Evolutionary conservation across 202 grass and related monocot species (phyloP).

Genomic region (Panicum virgatum): DNA sequence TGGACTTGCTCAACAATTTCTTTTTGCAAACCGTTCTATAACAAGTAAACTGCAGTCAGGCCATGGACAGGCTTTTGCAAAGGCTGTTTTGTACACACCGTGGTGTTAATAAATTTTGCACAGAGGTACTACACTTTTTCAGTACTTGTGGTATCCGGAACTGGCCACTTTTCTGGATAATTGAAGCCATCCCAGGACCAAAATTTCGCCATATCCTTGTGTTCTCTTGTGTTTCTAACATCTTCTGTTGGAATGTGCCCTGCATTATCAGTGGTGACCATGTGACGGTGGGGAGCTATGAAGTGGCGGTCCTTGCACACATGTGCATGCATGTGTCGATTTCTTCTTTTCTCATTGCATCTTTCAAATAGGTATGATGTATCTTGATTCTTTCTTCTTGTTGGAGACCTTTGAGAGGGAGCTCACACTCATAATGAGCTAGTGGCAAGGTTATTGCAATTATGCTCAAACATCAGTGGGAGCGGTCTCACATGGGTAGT

Average conservation of each 20-base stretch:
- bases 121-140: conserved; percentile 22
- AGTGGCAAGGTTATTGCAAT: conserved; percentile 31
- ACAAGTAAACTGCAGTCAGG: conserved; percentile 1
- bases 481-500: conserved; percentile 33
- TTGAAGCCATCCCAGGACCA: conserved; percentile 24
- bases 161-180: conserved; percentile 24
- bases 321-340: conserved; percentile 59
- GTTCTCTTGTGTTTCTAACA: conserved; percentile 31
- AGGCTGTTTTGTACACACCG: not conserved
- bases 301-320: conserved; percentile 48
- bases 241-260: conserved; percentile 31
- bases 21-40: not conserved
- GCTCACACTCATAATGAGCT: conserved; percentile 27
- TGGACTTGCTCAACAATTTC: not conserved
- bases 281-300: conserved; percentile 37
- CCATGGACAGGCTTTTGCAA: not conserved
- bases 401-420: conserved; percentile 36
- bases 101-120: conserved; percentile 7
- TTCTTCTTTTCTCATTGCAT: conserved; percentile 2
- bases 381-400: conserved; percentile 34
- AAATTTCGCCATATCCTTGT: conserved; percentile 27
- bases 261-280: conserved; percentile 53
- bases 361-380: conserved; percentile 42
- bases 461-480: conserved; percentile 27
- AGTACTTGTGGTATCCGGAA: conserved; percentile 33